These are phyloP conservation scores for Isoetes taiwanensis DNA, from an alignment of 75 land plant species.

Conservation along the genomic window DNA sequence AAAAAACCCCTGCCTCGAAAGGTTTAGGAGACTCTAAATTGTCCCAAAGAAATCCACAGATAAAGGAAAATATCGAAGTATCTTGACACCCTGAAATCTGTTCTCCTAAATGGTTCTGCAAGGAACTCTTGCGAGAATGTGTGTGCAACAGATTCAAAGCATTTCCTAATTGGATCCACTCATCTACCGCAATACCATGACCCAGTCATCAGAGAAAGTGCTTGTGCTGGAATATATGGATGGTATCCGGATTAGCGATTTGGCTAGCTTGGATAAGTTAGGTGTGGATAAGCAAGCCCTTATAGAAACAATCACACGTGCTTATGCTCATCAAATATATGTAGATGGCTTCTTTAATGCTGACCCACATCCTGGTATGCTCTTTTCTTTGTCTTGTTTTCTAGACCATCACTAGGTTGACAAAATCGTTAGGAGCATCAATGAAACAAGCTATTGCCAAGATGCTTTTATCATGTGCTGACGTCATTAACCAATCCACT, in stretches of 20 bases:
- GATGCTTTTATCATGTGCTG: slow-evolving; percentile 89
- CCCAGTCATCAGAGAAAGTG: slow-evolving; percentile 90
- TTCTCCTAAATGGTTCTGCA: too few relatives aligned
- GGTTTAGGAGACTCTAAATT: too few relatives aligned
- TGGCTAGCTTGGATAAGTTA: slow-evolving; percentile 40
- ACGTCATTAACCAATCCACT: slow-evolving; percentile 29
- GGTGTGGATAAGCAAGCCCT: slow-evolving; percentile 79
- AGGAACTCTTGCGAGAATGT: too few relatives aligned
- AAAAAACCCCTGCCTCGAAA: too few relatives aligned
- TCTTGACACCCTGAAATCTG: too few relatives aligned
- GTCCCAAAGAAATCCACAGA: too few relatives aligned
- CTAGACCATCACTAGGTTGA: too few relatives aligned
- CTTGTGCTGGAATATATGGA: slow-evolving; percentile 86
- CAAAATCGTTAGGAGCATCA: slow-evolving; percentile 55
- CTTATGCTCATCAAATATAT: slow-evolving; percentile 96
- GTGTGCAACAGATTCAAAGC: too few relatives aligned
- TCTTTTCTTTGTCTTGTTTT: too few relatives aligned
- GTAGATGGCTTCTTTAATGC: slow-evolving; percentile 98
- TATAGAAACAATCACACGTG: slow-evolving; percentile 88
- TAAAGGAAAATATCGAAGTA: too few relatives aligned
- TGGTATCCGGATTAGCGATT: slow-evolving; percentile 84
- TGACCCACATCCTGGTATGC: slow-evolving; percentile 93
- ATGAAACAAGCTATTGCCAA: slow-evolving; percentile 84
- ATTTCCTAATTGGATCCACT: too few relatives aligned
- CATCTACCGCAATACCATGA: too few relatives aligned